These are phyloP conservation scores for Russula vinacea DNA, from an alignment of 768 basidiomycete genomes.

Conservation along the genomic window DNA sequence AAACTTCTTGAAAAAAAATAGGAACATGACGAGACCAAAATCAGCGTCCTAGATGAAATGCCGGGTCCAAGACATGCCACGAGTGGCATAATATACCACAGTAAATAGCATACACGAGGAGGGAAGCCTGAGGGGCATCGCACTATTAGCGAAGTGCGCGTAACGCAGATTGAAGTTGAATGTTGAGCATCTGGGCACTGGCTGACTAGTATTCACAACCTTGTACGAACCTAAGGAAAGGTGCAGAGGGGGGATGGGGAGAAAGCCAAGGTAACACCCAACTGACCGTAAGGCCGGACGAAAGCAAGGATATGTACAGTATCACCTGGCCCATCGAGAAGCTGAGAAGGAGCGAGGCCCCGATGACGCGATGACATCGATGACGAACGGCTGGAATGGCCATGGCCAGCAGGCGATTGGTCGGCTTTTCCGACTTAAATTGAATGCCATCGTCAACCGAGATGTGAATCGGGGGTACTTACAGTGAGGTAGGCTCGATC, in stretches of 20 bases:
- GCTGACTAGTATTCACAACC: background rate
- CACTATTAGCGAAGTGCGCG: constrained; percentile 4
- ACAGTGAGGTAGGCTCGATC: too few species aligned
- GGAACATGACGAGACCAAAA: constrained; percentile 6
- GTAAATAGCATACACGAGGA: too few species aligned
- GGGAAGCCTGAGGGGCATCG: too few species aligned
- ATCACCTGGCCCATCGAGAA: constrained; percentile 1
- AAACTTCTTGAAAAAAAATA: constrained; percentile 2
- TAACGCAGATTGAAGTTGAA: background rate
- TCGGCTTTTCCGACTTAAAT: background rate
- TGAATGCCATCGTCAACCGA: background rate
- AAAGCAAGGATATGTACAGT: constrained; percentile 4
- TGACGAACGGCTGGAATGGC: constrained; percentile 1
- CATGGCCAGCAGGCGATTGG: constrained; percentile 13
- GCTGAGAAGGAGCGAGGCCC: background rate
- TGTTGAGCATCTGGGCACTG: background rate
- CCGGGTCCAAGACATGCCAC: background rate
- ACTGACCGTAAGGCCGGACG: background rate
- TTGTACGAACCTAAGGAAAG: background rate
- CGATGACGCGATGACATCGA: constrained; percentile 1
- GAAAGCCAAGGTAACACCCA: background rate
- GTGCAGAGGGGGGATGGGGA: background rate
- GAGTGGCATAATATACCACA: too few species aligned
- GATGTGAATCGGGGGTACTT: constrained; percentile 3
- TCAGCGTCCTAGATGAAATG: constrained; percentile 5